A percentile compares a stretch with the other conserved stretches of the same genome.
Conservation (phyloP, 2,329 filamentous ascomycete species). For the Apiospora rasikravindrae region DNA sequence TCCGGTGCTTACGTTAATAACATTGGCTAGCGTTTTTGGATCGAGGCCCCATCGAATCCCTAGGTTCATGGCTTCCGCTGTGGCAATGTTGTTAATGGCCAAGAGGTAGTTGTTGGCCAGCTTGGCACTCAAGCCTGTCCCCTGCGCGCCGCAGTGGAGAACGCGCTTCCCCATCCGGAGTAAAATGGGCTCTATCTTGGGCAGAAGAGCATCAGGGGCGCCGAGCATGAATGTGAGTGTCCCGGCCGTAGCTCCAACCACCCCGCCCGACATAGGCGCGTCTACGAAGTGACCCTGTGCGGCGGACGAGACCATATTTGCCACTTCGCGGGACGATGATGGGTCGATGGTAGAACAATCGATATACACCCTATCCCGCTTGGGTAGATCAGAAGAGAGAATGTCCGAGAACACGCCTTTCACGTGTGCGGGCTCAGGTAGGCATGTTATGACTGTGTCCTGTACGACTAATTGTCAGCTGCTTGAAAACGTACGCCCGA, state of each 20-base stretch:
- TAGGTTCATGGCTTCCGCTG: slow-evolving; percentile 69
- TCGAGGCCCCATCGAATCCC: slow-evolving; percentile 67
- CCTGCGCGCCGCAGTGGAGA: slow-evolving; percentile 83
- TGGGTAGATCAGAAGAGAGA: slow-evolving; percentile 58
- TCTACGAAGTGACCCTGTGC: slow-evolving; percentile 83
- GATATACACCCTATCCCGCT: slow-evolving; percentile 79
- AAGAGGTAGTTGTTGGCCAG: slow-evolving; percentile 97
- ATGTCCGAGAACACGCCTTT: slow-evolving; percentile 81
- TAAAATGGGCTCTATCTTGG: slow-evolving; percentile 71
- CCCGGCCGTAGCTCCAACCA: slow-evolving; percentile 86
- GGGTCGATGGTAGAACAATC: slow-evolving; percentile 98
- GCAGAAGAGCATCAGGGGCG: slow-evolving; percentile 63
- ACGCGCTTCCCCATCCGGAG: slow-evolving; percentile 85
- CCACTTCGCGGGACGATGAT: slow-evolving; percentile 78
- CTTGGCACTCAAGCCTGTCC: slow-evolving; percentile 87
- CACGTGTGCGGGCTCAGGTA: slow-evolving; percentile 89
- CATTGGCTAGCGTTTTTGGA: slow-evolving; percentile 71
- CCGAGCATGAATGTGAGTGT: slow-evolving; percentile 97
- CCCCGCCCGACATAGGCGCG: slow-evolving; percentile 95
- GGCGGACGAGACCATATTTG: slow-evolving; percentile 67
- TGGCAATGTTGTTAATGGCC: slow-evolving; percentile 86
- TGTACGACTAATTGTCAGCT: slow-evolving; percentile 42
- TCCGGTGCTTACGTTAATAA: slow-evolving; percentile 95
- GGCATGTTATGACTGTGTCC: slow-evolving; percentile 86
- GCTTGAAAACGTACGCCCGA: slow-evolving; percentile 23